These are phyloP conservation scores for Tetrapisispora pingtungensis DNA, from an alignment of 805 yeast genomes.

Conservation along the genomic window DNA sequence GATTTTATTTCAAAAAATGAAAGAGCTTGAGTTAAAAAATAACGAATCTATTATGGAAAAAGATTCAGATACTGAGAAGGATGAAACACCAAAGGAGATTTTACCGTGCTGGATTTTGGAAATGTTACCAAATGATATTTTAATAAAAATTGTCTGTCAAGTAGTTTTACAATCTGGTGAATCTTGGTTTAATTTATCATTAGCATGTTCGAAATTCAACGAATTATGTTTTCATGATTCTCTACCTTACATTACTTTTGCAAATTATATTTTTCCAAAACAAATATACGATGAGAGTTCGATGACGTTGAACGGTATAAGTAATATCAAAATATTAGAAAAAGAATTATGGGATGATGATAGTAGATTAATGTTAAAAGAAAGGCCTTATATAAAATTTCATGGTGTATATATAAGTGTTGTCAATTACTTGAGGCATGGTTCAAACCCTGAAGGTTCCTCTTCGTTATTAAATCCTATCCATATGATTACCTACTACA, in stretches of 20 bases:
- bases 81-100: constrained; percentile 16
- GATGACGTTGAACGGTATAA: constrained; percentile 30
- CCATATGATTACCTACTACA: constrained; percentile 75
- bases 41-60: constrained; percentile 4
- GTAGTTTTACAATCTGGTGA: constrained; percentile 43
- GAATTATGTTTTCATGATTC: constrained; percentile 46
- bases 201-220: constrained; percentile 49
- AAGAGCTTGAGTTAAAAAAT: constrained; percentile 6
- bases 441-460: constrained; percentile 59
- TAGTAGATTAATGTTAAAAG: constrained; percentile 30
- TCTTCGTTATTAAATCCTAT: constrained; percentile 65
- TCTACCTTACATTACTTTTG: constrained; percentile 41
- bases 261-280: constrained; percentile 40
- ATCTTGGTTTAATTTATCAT: constrained; percentile 53
- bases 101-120: constrained; percentile 35
- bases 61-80: constrained; percentile 7
- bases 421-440: constrained; percentile 76
- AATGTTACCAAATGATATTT: constrained; percentile 47
- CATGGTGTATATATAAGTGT: constrained; percentile 80
- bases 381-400: constrained; percentile 70
- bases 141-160: constrained; percentile 40
- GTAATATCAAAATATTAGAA: constrained; percentile 28
- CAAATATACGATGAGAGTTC: constrained; percentile 44
- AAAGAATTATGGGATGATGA: constrained; percentile 34
- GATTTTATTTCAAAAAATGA: constrained; percentile 20